Base-by-base conservation (phyloP, 139 green algal genomes). In the Coccomyxa sp. region DNA sequence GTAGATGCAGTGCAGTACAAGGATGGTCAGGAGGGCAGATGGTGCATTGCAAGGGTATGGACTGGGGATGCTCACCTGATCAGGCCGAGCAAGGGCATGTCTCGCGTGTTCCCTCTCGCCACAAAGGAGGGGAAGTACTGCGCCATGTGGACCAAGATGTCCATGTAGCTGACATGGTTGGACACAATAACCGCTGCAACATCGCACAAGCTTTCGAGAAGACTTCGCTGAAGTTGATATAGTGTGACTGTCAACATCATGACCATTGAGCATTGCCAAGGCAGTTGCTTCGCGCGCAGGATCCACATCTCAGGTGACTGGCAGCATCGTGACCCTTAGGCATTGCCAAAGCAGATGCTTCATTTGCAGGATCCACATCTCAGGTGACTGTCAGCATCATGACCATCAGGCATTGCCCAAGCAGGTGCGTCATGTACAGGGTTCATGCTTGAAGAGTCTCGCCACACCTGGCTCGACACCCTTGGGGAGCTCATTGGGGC, bases 71-170 rank as follows among this genome's bases (percentile, higher is more conserved):
- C 24, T 10, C 29, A 92, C 90, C 88, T 94, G 79, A 96, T 95
- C 38, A 89, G 54, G 22, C 93, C 93, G 18, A 97, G 79, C 34
- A 97, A 79, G n/a, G 91, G 90, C 78, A 90, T 69, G 44, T 84
- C 58, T 6, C 77, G 54, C 0, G 90, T 94, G 31, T 79, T 82
- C 29, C 83, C 85, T 68, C 90, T 82, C 0, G 94, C 93, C 36
- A 98, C 94, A 83, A 98, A 98, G 38, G 76, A 80, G 33, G 93
- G 93, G 37, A 95, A 92, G 55, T 81, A 88, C 33, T 84, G 73
- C 55, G 83, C 87, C 87, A 96, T 94, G 79, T 93, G 90, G 24
- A 98, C 75, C 39, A 98, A 75, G 69, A 98, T 98, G 83, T 98
- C 94, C 7, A 87, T 50, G 85, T 88, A 98, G 76, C 86, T 86